Evolutionary conservation across 2,329 filamentous ascomycete genomes (phyloP).

Genomic region (Fusarium secorum): DNA sequence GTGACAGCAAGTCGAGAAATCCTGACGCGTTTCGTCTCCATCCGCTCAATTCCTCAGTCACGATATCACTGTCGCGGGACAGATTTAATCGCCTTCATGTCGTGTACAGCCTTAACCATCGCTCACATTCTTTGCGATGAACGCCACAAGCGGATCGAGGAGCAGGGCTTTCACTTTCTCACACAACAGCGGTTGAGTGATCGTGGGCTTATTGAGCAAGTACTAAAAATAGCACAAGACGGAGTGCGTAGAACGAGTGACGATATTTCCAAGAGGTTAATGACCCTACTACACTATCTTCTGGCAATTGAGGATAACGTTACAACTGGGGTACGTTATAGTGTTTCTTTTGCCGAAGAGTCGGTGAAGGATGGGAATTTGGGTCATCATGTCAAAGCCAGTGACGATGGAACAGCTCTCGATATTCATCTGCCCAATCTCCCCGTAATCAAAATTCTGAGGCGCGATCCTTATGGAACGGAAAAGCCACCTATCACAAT

Average conservation of each 20-base stretch:
- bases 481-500: not conserved
- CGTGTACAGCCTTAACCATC: conserved; percentile 57
- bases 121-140: conserved; percentile 53
- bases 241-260: conserved; percentile 48
- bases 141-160: conserved; percentile 25
- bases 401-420: conserved; percentile 33
- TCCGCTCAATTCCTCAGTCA: conserved; percentile 51
- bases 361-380: conserved; percentile 33
- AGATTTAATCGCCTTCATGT: conserved; percentile 60
- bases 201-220: conserved; percentile 51
- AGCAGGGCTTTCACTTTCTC: conserved; percentile 43
- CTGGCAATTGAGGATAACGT: conserved; percentile 53
- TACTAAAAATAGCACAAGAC: conserved; percentile 48
- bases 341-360: conserved; percentile 23
- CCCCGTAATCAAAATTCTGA: conserved; percentile 49
- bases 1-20: conserved; percentile 59
- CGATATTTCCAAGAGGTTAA: conserved; percentile 49
- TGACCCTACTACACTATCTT: conserved; percentile 52
- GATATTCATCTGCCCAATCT: conserved; percentile 54
- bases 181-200: conserved; percentile 53
- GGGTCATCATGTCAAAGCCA: conserved; percentile 15
- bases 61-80: conserved; percentile 55
- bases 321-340: conserved; percentile 41
- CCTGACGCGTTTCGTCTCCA: conserved; percentile 55
- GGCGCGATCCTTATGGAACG: not conserved